Base-by-base conservation (phyloP, 2,329 filamentous ascomycete species). In the Sporothrix pallida region DNA sequence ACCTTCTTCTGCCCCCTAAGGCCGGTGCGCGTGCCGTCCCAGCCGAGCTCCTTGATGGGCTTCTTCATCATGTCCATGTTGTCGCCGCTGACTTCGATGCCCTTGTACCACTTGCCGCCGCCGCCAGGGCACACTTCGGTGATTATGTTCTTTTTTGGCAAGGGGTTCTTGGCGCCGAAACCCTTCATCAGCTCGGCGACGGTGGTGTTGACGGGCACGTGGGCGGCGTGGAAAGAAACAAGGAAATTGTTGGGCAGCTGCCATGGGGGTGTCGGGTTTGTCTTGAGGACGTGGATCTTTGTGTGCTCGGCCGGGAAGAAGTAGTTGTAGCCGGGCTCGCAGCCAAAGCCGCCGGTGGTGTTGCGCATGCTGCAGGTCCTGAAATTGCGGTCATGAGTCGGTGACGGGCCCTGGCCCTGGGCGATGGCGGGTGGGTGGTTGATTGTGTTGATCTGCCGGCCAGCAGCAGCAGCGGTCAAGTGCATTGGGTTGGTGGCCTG, bases 251-350 rank as follows among this genome's bases (percentile, higher is more conserved):
- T 77, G 0, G 80, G 83, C 7, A 85, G 79, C 76, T 86, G 84
- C 89, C 89, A 91, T 0, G 89, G 89, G 0, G 86, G 82, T 0
- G 79, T 82, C 17, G 80, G 71, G 0, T 78, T 77, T 9, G 84
- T 84, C 75, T 85, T 86, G 79, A 91, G 84, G 2, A 91, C 83
- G 76, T 90, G 88, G 7, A 90, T 82, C 76, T 88, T 90, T 44
- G 87, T 88, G 79, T 90, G 87, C 75, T 87, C 83, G 0, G 81
- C 77, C 0, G 87, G 85, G 80, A 90, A 91, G 78, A 90, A 86
- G 80, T 90, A 89, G 81, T 89, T 88, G 82, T 90, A 91, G 1
- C 88, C 89, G 0, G 87, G 87, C 77, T 90, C 89, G 74, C 86
- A 86, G 56, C 88, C 87, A 0, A 86, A 83, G 26, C 88, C 88